phyloP scores from a whole-genome alignment of 768 basidiomycete genomes.

The Phlebiopsis gigantea region DNA sequence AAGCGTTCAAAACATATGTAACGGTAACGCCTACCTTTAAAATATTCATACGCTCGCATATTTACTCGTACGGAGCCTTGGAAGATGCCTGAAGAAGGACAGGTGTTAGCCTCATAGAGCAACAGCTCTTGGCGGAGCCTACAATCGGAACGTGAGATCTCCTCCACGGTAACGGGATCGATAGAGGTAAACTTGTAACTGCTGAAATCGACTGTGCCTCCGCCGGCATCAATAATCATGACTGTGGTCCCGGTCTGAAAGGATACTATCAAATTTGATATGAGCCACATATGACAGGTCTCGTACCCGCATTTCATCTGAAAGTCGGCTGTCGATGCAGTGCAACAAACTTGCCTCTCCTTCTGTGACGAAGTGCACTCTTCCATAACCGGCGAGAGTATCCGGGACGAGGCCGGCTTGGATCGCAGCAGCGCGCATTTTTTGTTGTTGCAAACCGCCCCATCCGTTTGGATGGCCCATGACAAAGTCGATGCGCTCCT shows the following conservation, averaged over 20 bases:
- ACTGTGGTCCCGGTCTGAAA: constrained; percentile 27
- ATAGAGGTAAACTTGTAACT: constrained; percentile 22
- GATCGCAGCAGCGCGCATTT: constrained; percentile 50
- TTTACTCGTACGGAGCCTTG: constrained; percentile 38
- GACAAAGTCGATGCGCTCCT: constrained; percentile 42
- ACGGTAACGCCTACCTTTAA: constrained; percentile 22
- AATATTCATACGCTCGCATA: constrained; percentile 26
- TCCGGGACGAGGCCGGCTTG: constrained; percentile 46
- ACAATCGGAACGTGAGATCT: constrained; percentile 33
- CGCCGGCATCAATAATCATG: constrained; percentile 48
- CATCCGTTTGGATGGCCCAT: constrained; percentile 63
- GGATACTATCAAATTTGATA: background rate
- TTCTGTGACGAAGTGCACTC: constrained; percentile 53
- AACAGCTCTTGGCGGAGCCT: background rate
- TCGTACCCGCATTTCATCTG: constrained; percentile 1
- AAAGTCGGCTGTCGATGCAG: constrained; percentile 38
- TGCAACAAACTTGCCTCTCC: constrained; percentile 60
- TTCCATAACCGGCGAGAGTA: constrained; percentile 31
- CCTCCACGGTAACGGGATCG: constrained; percentile 24
- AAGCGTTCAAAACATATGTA: too few relatives aligned
- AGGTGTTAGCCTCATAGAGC: background rate
- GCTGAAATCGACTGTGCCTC: constrained; percentile 39
- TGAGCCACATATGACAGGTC: background rate
- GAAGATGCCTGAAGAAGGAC: constrained; percentile 28
- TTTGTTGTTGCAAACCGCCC: constrained; percentile 53